Conservation (phyloP, 2,329 filamentous ascomycete genomes). For the Ceratocystis cacaofunesta region DNA sequence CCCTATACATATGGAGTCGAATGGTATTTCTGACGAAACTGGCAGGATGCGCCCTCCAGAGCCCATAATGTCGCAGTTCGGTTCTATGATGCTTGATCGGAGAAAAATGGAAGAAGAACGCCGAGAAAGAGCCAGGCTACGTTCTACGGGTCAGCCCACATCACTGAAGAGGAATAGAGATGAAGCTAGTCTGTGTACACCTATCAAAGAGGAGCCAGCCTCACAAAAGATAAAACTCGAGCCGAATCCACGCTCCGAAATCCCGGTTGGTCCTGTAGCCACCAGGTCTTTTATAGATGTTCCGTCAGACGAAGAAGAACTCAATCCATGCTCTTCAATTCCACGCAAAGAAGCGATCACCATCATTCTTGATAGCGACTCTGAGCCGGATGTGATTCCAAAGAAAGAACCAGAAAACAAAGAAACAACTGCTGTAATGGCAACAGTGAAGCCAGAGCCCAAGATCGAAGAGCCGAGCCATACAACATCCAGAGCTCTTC, state of each 20-base stretch:
- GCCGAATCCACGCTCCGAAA: neutral
- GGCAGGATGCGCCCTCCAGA: neutral
- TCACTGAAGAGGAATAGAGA: constrained; percentile 10
- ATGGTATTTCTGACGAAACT: neutral
- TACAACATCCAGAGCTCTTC: neutral
- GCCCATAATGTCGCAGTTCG: constrained; percentile 19
- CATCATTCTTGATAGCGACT: constrained; percentile 9
- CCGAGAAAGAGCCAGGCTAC: constrained; percentile 38
- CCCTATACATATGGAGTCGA: neutral
- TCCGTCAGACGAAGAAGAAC: neutral
- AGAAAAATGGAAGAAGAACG: constrained; percentile 78
- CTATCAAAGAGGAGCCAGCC: neutral
- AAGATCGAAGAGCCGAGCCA: neutral
- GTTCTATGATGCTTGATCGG: constrained; percentile 48
- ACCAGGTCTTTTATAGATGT: neutral
- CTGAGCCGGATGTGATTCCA: neutral
- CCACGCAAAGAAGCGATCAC: neutral
- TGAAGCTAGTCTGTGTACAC: neutral
- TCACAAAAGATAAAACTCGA: neutral
- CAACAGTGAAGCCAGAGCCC: neutral
- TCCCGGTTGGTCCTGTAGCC: neutral
- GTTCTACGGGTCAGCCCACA: neutral
- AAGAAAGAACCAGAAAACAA: neutral
- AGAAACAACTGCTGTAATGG: neutral
- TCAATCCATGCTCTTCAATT: neutral